Percentiles rank a stretch among this genome's conserved stretches.
phyloP scores from a whole-genome alignment of 2,329 filamentous ascomycete species.

The Chalaropsis ovoidea region DNA sequence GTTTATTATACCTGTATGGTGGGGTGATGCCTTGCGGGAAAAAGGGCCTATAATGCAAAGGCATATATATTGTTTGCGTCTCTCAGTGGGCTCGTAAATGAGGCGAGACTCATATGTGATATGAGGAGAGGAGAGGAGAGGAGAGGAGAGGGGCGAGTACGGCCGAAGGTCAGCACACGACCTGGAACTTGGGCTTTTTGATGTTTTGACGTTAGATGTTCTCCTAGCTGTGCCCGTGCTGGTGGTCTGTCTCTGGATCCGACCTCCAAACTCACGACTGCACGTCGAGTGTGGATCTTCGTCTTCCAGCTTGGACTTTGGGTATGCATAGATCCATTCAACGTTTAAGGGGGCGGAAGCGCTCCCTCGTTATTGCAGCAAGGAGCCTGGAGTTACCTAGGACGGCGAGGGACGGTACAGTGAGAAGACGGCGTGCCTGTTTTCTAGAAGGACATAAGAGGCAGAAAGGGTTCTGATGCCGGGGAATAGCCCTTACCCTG shows the following conservation, averaged over 20 bases:
- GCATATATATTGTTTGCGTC: not conserved
- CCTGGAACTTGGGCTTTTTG: not conserved
- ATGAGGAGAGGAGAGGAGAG: not conserved
- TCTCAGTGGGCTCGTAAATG: not conserved
- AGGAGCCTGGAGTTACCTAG: constrained; percentile 6
- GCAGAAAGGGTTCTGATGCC: not conserved
- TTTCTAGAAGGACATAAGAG: constrained; percentile 12
- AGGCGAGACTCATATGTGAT: not conserved
- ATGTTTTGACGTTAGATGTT: not conserved
- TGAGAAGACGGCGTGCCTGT: not conserved
- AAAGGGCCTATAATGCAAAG: not conserved
- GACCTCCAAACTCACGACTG: not conserved
- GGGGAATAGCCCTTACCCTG: too few species aligned
- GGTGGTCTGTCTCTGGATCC: not conserved
- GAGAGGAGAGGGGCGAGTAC: not conserved
- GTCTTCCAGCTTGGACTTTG: not conserved
- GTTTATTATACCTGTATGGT: not conserved
- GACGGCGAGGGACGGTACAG: constrained; percentile 9
- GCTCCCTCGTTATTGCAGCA: not conserved
- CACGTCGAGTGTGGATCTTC: constrained; percentile 6
- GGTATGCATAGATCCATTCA: not conserved
- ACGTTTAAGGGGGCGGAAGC: not conserved
- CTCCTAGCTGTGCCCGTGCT: not conserved
- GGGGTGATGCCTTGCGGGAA: not conserved
- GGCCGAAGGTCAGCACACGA: not conserved